Base-by-base conservation (phyloP, 768 basidiomycete genomes). In the Filobasidium wieringae region DNA sequence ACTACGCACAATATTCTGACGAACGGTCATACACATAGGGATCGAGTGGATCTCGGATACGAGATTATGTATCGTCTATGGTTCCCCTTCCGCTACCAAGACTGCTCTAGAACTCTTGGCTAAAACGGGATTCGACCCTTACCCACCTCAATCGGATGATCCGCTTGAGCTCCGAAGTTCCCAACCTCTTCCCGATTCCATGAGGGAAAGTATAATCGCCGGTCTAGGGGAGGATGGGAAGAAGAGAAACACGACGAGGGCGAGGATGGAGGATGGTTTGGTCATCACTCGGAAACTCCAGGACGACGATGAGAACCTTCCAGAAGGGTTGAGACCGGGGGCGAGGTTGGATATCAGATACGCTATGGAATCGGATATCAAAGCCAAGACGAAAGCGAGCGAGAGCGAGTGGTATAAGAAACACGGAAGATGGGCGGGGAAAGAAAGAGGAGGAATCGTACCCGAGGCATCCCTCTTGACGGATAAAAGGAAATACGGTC, bases 21-120 rank as follows among this genome's bases (percentile, higher is more conserved):
- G 6, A 29, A 14, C 1, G 34, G 39, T 19, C 34, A 17, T 58
- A 22, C 29, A 41, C 36, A 27, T 24, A 70, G 71, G 71, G 33
- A 68, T 73, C 50, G 72, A 73, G 64, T 73, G 72, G 72, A 64
- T 73, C 4, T 71, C 70, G 57, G 72, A 73, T 51, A 66, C 65
- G 2, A 67, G 65, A 6, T 59, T 73, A 12, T 58, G 62, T 30
- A 60, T 73, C 49, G 51, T 73, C 24, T 73, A 70, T 56, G 55
- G 62, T 14, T 60, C 63, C n/a, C 59, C 68, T 6, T 55, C 62
- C 7, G 59, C 65, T 6, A 59, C 70, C 14, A 57, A 70, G 7
- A 53, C 70, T 27, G 66, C 63, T 17, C 61, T 73, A n/a, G 62
- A 67, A 2, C 49, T 71, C 2, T 62, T 73, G 1, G 59, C 65